Base-by-base conservation (phyloP, 306 rosid species). In the Acacia crassicarpa region DNA sequence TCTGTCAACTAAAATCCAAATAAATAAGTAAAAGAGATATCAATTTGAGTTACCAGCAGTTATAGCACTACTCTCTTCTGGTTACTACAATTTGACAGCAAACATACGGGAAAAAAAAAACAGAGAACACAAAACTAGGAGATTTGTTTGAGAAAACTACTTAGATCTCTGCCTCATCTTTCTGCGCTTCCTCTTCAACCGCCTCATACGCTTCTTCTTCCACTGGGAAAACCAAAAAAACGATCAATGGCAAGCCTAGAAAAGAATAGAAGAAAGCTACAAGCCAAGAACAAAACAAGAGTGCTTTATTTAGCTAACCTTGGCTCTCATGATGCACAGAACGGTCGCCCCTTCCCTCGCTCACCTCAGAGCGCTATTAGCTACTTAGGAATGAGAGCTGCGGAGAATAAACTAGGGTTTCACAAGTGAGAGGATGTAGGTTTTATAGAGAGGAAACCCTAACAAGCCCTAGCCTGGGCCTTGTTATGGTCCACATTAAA, bases 161-260 rank as follows among this genome's bases (percentile, higher is more conserved):
- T 93, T 93, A 75, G 97, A 93, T 90, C 97, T 87, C 88, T 93
- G 97, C 46, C 97, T 93, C 97, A 93, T 93, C 95, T 93, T 93
- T 88, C 97, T 88, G 88, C 97, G 97, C 91, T 93, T 91, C 90
- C 97, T 93, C 95, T 93, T 93, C 88, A 93, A 32, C 74, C 95
- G 88, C 89, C 97, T 93, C 97, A 91, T 93, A 43, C 97, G 90
- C 97, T 93, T 93, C 95, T 93, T 93, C 95, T 93, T 93, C 97
- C 97, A 93, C 97, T 91, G 83, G 20, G 25, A 58, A 30, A 72
- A 49, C 32, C 25, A 59, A 8, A 9, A 3, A 0, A 19, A 0
- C 15, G 44, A 46, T 78, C 67, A 54, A 41, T 68, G 3, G 27
- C 32, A 16, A 58, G 5, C 9, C 5, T 5, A 1, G 23, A 2